phyloP scores from a whole-genome alignment of 345 rosid genomes.

The Passiflora organensis region DNA sequence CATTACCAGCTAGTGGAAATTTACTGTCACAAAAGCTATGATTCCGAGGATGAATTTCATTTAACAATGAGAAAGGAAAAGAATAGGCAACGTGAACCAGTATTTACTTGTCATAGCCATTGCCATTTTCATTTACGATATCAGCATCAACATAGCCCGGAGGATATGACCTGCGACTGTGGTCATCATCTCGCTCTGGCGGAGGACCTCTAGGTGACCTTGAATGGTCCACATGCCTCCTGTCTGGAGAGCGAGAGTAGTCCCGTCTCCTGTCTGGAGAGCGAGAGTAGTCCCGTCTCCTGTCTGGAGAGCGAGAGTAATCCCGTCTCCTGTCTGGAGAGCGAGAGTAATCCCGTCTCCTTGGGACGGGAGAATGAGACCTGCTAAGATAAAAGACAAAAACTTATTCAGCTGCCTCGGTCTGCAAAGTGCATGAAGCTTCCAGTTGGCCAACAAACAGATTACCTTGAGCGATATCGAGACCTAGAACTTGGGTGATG shows the following conservation, averaged over 20 bases:
- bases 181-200: constrained; percentile 47
- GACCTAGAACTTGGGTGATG: constrained; percentile 63
- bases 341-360: constrained; percentile 53
- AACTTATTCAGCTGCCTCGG: neutral
- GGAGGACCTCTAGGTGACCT: constrained; percentile 77
- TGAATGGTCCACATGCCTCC: constrained; percentile 58
- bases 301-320: constrained; percentile 82
- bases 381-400: constrained; percentile 26
- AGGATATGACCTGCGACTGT: constrained; percentile 53
- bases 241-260: constrained; percentile 66
- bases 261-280: constrained; percentile 66
- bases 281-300: constrained; percentile 57
- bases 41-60: too few relatives aligned
- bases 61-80: too few relatives aligned
- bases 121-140: constrained; percentile 32
- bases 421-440: neutral
- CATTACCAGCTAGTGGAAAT: too few relatives aligned
- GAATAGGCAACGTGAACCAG: neutral
- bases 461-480: constrained; percentile 80
- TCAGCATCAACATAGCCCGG: constrained; percentile 46
- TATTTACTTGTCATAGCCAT: constrained; percentile 54
- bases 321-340: constrained; percentile 76
- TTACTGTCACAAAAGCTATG: too few relatives aligned
- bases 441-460: neutral
- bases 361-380: constrained; percentile 79